Percentiles rank a stretch among this genome's conserved stretches.
Conservation (phyloP, 2,329 filamentous ascomycete species). For the Daldinia eschscholtzii region DNA sequence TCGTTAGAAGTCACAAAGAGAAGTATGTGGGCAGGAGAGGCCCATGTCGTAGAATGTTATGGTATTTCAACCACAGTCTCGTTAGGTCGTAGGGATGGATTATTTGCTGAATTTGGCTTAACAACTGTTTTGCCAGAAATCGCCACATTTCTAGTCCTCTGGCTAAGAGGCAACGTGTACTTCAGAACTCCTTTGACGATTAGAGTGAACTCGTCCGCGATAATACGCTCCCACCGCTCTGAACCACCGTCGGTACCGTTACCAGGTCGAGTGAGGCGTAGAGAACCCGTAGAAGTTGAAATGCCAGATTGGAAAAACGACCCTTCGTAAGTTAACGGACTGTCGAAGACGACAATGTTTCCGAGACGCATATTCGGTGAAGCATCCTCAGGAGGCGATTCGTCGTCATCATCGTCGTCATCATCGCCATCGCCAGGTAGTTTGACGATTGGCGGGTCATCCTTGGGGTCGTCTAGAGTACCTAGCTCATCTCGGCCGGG, state of each 20-base stretch:
- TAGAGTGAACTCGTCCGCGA: constrained; percentile 92
- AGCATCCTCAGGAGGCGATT: constrained; percentile 71
- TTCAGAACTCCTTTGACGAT: constrained; percentile 92
- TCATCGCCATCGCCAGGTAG: constrained; percentile 23
- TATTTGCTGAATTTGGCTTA: constrained; percentile 72
- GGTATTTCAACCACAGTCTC: constrained; percentile 53
- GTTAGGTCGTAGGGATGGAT: constrained; percentile 60
- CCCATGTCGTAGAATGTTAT: constrained; percentile 42
- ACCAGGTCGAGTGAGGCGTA: constrained; percentile 84
- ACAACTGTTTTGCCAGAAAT: constrained; percentile 71
- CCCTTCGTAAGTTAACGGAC: constrained; percentile 87
- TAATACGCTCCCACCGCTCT: constrained; percentile 88
- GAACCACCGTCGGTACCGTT: constrained; percentile 90
- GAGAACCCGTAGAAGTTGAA: constrained; percentile 82
- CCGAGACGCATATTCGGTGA: constrained; percentile 93
- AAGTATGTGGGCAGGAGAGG: constrained; percentile 45
- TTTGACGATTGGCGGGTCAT: constrained; percentile 52
- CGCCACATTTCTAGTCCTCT: constrained; percentile 69
- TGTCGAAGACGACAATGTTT: constrained; percentile 87
- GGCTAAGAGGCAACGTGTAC: constrained; percentile 77
- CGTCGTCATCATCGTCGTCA: constrained; percentile 3
- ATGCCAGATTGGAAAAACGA: constrained; percentile 83
- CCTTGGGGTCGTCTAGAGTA: constrained; percentile 55
- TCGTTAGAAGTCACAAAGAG: constrained; percentile 46
- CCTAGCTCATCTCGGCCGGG: constrained; percentile 53